Evolutionary conservation across 2,329 filamentous ascomycete species (phyloP).

Genomic region (Pseudohalonectria lignicola): DNA sequence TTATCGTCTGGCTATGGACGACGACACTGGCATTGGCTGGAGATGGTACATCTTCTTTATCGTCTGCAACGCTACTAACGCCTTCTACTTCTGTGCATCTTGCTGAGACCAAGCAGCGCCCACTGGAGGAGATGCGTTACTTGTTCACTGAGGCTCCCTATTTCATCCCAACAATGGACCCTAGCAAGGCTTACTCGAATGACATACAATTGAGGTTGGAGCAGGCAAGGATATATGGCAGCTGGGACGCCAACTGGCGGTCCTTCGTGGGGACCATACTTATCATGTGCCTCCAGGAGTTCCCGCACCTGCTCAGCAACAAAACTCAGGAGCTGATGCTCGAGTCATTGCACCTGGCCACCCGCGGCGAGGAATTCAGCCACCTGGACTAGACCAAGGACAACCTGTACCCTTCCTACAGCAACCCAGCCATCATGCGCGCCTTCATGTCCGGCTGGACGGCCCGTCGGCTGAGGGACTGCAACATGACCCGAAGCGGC

Average conservation of each 20-base stretch:
- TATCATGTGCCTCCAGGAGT: conserved; percentile 49
- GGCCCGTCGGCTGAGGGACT: conserved; percentile 38
- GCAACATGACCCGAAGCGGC: conserved; percentile 47
- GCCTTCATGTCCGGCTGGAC: conserved; percentile 49
- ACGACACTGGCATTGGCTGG: conserved; percentile 25
- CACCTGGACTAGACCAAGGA: conserved; percentile 38
- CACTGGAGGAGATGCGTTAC: conserved; percentile 56
- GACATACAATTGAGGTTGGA: not conserved
- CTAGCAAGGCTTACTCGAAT: conserved; percentile 11
- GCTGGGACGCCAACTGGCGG: conserved; percentile 55
- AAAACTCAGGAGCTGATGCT: conserved; percentile 31
- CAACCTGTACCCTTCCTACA: conserved; percentile 44
- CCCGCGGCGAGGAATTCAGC: conserved; percentile 47
- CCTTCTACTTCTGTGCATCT: conserved; percentile 45
- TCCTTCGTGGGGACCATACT: conserved; percentile 51
- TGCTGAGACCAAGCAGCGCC: conserved; percentile 50
- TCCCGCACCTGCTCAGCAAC: conserved; percentile 29
- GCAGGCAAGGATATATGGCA: conserved; percentile 28
- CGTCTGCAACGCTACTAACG: conserved; percentile 45
- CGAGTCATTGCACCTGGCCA: conserved; percentile 40
- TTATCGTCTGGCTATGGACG: conserved; percentile 34
- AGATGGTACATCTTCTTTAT: conserved; percentile 38
- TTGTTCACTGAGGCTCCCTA: conserved; percentile 50
- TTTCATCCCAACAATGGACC: conserved; percentile 46
- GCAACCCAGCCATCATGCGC: conserved; percentile 39